These are phyloP conservation scores for Stemphylium vesicarium DNA, from an alignment of 2,329 filamentous ascomycete genomes.

Conservation along the genomic window DNA sequence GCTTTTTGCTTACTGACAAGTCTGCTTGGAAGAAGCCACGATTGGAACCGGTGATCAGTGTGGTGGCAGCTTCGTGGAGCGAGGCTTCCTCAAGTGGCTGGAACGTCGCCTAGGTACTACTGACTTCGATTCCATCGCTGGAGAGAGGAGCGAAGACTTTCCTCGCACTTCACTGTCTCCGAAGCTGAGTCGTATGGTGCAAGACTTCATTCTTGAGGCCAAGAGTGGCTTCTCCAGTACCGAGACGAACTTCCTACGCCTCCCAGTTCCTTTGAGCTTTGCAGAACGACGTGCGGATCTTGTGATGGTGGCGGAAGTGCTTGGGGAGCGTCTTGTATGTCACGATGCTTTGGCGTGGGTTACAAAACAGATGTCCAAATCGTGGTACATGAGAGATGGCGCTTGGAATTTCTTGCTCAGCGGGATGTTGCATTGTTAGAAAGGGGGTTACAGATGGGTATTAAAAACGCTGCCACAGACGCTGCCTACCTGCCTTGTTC, in stretches of 20 bases:
- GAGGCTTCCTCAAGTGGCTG: conserved; percentile 29
- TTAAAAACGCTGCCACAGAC: too few relatives aligned
- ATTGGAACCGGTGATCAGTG: conserved; percentile 35
- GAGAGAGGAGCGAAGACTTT: conserved; percentile 12
- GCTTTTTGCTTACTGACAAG: too few relatives aligned
- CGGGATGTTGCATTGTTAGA: too few relatives aligned
- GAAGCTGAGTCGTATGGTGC: conserved; percentile 24
- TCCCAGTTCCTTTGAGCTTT: conserved; percentile 24
- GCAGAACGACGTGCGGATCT: too few relatives aligned
- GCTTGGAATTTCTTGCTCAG: too few relatives aligned
- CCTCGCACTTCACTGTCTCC: conserved; percentile 18
- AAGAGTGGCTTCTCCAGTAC: conserved; percentile 32
- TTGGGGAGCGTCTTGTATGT: too few relatives aligned
- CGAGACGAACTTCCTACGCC: conserved; percentile 21
- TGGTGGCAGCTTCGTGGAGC: conserved; percentile 37
- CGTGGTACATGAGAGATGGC: too few relatives aligned
- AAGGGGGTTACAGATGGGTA: too few relatives aligned
- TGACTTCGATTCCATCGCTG: conserved; percentile 30
- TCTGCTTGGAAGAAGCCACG: conserved; percentile 36
- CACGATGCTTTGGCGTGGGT: too few relatives aligned
- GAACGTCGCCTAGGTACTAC: conserved; percentile 26
- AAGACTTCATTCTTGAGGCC: conserved; percentile 26
- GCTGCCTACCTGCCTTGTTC: too few relatives aligned
- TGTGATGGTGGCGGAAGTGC: too few relatives aligned
- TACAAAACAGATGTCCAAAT: too few relatives aligned